A percentile compares a stretch with the other conserved stretches of the same genome.
Evolutionary conservation across 305 asterid genomes (phyloP).

Genomic region (Fraxinus albicans): DNA sequence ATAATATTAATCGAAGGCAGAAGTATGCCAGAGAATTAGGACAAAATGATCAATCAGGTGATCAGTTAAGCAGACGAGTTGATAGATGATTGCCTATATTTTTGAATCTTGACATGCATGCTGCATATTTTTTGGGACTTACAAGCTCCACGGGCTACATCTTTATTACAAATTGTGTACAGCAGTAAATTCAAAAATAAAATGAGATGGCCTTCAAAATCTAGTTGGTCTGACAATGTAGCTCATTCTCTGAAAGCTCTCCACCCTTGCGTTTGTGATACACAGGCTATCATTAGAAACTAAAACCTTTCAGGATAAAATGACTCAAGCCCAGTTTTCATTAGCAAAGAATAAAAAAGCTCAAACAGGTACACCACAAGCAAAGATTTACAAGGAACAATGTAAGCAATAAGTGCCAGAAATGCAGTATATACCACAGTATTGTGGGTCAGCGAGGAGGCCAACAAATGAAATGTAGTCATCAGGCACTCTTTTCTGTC

Average conservation of each 20-base stretch:
- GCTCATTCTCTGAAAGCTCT: constrained; percentile 4
- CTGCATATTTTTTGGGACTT: background rate
- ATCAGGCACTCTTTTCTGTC: constrained; percentile 55
- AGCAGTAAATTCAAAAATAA: background rate
- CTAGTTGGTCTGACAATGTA: constrained; percentile 7
- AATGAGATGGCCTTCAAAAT: constrained; percentile 4
- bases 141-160: constrained; percentile 3
- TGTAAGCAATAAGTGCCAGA: constrained; percentile 7
- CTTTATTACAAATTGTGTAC: background rate
- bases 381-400: constrained; percentile 5
- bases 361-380: constrained; percentile 3
- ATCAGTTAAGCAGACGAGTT: background rate
- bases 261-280: constrained; percentile 14
- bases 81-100: background rate
- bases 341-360: constrained; percentile 15
- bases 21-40: background rate
- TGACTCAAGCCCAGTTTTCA: background rate
- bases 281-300: background rate
- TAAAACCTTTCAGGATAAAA: background rate
- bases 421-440: constrained; percentile 64
- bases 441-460: constrained; percentile 87
- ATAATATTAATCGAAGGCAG: background rate
- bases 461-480: constrained; percentile 93
- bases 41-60: background rate
- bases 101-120: background rate